Percentiles rank a stretch among this genome's conserved stretches.
Evolutionary conservation across 2,329 filamentous ascomycete genomes (phyloP).

Genomic region (Aureobasidium subglaciale): DNA sequence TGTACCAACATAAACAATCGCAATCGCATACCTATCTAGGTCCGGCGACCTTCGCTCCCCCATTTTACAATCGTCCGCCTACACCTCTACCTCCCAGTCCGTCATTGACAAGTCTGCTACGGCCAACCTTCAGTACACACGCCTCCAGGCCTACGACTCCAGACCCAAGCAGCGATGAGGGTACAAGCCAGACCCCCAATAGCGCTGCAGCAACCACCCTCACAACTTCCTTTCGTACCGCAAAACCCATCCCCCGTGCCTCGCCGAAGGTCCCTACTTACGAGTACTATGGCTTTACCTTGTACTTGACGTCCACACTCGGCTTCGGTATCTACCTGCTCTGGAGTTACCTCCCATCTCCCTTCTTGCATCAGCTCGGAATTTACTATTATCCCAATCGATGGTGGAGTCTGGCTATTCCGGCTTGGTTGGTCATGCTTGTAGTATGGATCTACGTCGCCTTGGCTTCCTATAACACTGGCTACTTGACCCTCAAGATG

Average conservation of each 20-base stretch:
- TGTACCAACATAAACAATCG: conserved; percentile 36
- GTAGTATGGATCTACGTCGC: conserved; percentile 92
- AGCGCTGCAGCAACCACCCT: conserved; percentile 55
- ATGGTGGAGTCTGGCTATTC: conserved; percentile 94
- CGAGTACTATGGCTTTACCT: conserved; percentile 97
- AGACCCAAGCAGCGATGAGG: conserved; percentile 80
- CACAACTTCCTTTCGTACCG: conserved; percentile 44
- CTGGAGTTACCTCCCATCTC: conserved; percentile 88
- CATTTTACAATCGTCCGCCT: conserved; percentile 96
- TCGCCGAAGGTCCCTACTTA: conserved; percentile 96
- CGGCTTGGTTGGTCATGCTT: conserved; percentile 80
- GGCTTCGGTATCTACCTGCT: conserved; percentile 66
- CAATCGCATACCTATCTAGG: conserved; percentile 40
- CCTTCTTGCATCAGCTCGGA: conserved; percentile 84
- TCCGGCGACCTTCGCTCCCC: conserved; percentile 56
- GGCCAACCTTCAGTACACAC: conserved; percentile 57
- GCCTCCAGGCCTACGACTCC: conserved; percentile 80
- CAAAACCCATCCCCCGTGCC: conserved; percentile 67
- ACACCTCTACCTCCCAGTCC: conserved; percentile 90
- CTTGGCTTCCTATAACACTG: conserved; percentile 82
- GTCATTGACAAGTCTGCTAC: conserved; percentile 82
- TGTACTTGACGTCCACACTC: conserved; percentile 82
- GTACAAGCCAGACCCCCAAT: conserved; percentile 35
- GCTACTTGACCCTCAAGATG: conserved; percentile 76
- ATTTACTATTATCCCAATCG: conserved; percentile 96